Evolutionary conservation across 306 rosid genomes (phyloP), one percentile per base, ranked within the genome.

Genomic region (Corylus heterophylla): DNA sequence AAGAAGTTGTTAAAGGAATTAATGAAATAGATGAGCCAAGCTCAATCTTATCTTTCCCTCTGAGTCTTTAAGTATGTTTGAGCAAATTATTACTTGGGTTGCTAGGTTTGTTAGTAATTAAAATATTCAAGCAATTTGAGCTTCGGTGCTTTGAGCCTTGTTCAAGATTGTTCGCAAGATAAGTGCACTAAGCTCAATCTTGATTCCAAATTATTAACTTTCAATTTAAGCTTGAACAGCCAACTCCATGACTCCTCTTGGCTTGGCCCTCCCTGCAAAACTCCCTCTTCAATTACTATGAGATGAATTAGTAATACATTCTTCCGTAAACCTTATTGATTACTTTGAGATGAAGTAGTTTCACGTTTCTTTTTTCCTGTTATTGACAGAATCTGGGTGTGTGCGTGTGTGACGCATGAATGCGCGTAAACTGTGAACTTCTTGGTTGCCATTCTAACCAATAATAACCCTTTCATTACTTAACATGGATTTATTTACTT

Each of bases 61-160:
- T 50, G 69, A 42, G 74, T 50, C 74, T 47, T 48, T 2, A 35
- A 39, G 9, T 20, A 52, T 62, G 64, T 12, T 69, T n/a, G 52
- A 76, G n/a, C 74, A 76, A 63, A 76, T 52, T 39, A 12, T 78
- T 54, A 62, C 77, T 64, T 62, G 22, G 61, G 37, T 54, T 42
- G 69, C 76, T 73, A 61, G 85, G 73, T 70, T 17, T 31, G 2
- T 42, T 37, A 18, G 72, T 2, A 1, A 8, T 18, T 39, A 68
- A 68, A 39, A 18, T 31, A 20, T 42, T n/a, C 51, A 18, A 39
- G 72, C 29, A 42, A 67, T 8, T 12, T 66, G 27, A n/a, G 25
- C 6, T 17, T 17, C 51, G 29, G 29, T 42, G 16, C 72, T n/a
- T 18, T 68, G 72, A 44, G 72, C 50, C 48, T 68, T 59, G 49